phyloP scores from a whole-genome alignment of 495 filamentous ascomycete genomes.

The Talaromyces stipitatus region DNA sequence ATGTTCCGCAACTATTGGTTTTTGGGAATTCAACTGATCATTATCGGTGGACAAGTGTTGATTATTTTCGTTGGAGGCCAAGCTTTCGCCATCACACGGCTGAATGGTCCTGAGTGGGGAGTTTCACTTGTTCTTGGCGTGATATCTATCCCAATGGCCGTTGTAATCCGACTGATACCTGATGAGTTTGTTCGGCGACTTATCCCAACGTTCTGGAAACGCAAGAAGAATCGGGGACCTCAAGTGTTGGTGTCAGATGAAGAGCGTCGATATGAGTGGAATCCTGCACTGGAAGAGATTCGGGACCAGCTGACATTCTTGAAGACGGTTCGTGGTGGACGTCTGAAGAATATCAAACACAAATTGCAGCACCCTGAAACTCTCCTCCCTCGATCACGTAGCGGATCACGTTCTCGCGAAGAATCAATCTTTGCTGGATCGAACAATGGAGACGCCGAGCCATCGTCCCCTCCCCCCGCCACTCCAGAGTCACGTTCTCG shows the following conservation, averaged over 20 bases:
- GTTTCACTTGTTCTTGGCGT: conserved; percentile 64
- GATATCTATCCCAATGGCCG: conserved; percentile 62
- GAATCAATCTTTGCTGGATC: conserved; percentile 69
- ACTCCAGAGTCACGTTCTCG: conserved; percentile 70
- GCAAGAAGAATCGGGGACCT: conserved; percentile 33
- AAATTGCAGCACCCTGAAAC: conserved; percentile 74
- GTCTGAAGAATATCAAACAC: conserved; percentile 79
- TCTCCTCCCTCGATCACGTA: conserved; percentile 62
- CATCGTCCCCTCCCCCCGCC: conserved; percentile 40
- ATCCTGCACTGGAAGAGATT: conserved; percentile 57
- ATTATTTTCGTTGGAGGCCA: conserved; percentile 71
- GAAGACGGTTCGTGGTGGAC: conserved; percentile 70
- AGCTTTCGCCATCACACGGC: conserved; percentile 56
- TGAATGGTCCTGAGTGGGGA: conserved; percentile 65
- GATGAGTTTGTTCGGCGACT: conserved; percentile 54
- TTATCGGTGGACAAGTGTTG: conserved; percentile 72
- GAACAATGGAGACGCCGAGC: conserved; percentile 40
- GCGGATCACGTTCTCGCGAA: conserved; percentile 65
- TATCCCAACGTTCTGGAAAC: conserved; percentile 44
- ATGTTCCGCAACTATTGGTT: conserved; percentile 75
- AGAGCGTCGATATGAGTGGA: conserved; percentile 60
- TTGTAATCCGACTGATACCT: conserved; percentile 67
- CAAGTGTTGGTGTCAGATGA: conserved; percentile 64
- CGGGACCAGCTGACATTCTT: conserved; percentile 71
- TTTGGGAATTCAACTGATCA: conserved; percentile 71